A percentile compares a stretch with the other conserved stretches of the same genome.
Evolutionary conservation across 148 eudicot species (phyloP).

Genomic region (Dysphania ambrosioides): DNA sequence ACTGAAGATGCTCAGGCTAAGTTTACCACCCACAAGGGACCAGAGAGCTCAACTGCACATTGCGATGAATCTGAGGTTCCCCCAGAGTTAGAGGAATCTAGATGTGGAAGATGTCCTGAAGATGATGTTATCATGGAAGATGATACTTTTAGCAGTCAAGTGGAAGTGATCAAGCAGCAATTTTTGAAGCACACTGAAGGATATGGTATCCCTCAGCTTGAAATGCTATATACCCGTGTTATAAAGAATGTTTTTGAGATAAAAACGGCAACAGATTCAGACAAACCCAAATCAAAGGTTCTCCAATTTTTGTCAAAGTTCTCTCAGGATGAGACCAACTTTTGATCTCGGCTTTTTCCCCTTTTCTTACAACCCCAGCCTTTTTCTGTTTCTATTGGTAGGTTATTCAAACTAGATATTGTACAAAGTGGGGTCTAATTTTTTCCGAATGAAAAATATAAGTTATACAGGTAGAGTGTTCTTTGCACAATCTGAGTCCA

Average conservation of each 20-base stretch:
- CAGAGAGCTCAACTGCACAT: slow-evolving; percentile 34
- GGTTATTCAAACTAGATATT: slow-evolving; percentile 27
- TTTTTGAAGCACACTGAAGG: slow-evolving; percentile 53
- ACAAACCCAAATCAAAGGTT: slow-evolving; percentile 50
- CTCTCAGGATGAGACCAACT: slow-evolving; percentile 57
- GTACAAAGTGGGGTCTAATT: slow-evolving; percentile 30
- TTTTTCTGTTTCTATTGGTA: slow-evolving; percentile 21
- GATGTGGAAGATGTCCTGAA: slow-evolving; percentile 24
- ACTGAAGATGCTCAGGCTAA: slow-evolving; percentile 47
- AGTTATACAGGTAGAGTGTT: slow-evolving; percentile 21
- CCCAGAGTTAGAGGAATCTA: slow-evolving; percentile 29
- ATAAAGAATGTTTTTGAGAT: slow-evolving; percentile 71
- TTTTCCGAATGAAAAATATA: slow-evolving; percentile 22
- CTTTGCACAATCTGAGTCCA: not conserved
- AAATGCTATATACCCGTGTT: slow-evolving; percentile 71
- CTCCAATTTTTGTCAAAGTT: slow-evolving; percentile 62
- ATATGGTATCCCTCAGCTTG: slow-evolving; percentile 81
- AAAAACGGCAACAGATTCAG: slow-evolving; percentile 37
- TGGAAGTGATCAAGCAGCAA: slow-evolving; percentile 55
- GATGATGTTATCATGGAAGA: slow-evolving; percentile 58
- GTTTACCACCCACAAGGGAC: slow-evolving; percentile 25
- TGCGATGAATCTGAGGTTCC: slow-evolving; percentile 21
- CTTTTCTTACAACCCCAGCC: not conserved
- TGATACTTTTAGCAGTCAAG: slow-evolving; percentile 39
- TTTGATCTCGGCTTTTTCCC: slow-evolving; percentile 39